A percentile compares a stretch with the other conserved stretches of the same genome.
Conservation (phyloP, 2,329 filamentous ascomycete genomes). For the Laburnicola sp. region DNA sequence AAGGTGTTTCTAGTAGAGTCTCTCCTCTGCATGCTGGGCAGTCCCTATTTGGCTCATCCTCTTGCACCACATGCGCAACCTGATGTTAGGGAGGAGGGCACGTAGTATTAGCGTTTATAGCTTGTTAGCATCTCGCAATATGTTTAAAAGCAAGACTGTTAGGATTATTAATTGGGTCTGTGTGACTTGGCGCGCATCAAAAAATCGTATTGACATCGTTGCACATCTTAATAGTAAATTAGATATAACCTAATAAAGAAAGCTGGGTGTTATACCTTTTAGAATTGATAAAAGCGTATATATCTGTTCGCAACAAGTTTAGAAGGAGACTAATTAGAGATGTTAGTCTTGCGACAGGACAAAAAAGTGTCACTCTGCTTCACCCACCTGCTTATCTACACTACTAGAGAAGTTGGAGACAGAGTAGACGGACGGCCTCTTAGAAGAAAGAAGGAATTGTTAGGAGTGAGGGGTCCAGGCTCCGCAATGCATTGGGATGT, state of each 20-base stretch:
- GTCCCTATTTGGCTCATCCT: conserved; percentile 10
- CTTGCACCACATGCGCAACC: conserved; percentile 9
- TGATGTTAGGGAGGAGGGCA: neutral
- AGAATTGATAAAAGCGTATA: neutral
- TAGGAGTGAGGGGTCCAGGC: neutral
- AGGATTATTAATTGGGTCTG: neutral
- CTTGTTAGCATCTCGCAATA: too few species aligned
- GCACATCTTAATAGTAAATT: conserved; percentile 3
- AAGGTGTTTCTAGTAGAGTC: conserved; percentile 10
- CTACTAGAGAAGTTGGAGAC: conserved; percentile 3
- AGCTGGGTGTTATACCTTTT: conserved; percentile 1
- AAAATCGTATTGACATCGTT: conserved; percentile 4
- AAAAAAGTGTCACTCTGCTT: conserved; percentile 1
- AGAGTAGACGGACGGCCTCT: neutral
- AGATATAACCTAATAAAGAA: neutral
- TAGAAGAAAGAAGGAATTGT: neutral
- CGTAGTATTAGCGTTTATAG: too few species aligned
- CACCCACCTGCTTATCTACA: conserved; percentile 6
- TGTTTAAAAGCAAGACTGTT: too few species aligned
- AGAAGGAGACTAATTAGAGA: conserved; percentile 1
- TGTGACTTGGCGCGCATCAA: neutral
- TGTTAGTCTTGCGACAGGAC: conserved; percentile 2
- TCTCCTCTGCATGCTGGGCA: conserved; percentile 3
- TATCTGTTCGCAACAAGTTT: conserved; percentile 3
- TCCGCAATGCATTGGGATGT: neutral